phyloP scores from a whole-genome alignment of 2,329 filamentous ascomycete genomes.

The Botrytis porri region DNA sequence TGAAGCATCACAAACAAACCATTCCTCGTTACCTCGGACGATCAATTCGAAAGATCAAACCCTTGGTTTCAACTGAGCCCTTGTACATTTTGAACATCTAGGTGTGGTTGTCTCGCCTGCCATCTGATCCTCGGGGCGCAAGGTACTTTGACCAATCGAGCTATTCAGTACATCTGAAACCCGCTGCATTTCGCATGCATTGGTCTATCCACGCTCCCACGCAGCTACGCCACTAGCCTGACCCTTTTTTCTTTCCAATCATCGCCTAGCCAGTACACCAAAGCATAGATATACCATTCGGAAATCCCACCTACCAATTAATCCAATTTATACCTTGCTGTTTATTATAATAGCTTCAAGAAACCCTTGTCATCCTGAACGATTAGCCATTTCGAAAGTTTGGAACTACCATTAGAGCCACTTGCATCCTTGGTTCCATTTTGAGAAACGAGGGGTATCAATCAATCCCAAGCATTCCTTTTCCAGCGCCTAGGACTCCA shows the following conservation, averaged over 20 bases:
- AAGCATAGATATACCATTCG: slow-evolving; percentile 3
- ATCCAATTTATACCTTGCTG: slow-evolving; percentile 3
- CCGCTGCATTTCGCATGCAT: slow-evolving; percentile 12
- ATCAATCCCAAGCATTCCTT: slow-evolving; percentile 21
- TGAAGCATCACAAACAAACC: slow-evolving; percentile 15
- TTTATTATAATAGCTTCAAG: slow-evolving; percentile 5
- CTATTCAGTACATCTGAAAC: slow-evolving; percentile 18
- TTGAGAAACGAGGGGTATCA: slow-evolving; percentile 18
- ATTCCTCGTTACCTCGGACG: background rate
- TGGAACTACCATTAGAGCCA: slow-evolving; percentile 12
- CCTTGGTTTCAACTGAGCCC: slow-evolving; percentile 14
- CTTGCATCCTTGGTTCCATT: slow-evolving; percentile 20
- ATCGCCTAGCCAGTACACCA: background rate
- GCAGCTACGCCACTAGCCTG: slow-evolving; percentile 15
- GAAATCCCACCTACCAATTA: background rate
- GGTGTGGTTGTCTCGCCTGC: slow-evolving; percentile 15
- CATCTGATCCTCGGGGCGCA: slow-evolving; percentile 20
- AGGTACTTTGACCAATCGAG: slow-evolving; percentile 1
- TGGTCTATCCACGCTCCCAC: slow-evolving; percentile 11
- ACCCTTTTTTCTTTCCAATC: slow-evolving; percentile 11
- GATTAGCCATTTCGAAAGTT: slow-evolving; percentile 3
- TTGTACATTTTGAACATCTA: background rate
- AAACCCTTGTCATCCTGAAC: slow-evolving; percentile 14
- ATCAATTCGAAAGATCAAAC: slow-evolving; percentile 1
- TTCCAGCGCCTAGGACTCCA: slow-evolving; percentile 17